Base-by-base conservation (phyloP, 164 flowering plant species). In the Stephania yunnanensis region DNA sequence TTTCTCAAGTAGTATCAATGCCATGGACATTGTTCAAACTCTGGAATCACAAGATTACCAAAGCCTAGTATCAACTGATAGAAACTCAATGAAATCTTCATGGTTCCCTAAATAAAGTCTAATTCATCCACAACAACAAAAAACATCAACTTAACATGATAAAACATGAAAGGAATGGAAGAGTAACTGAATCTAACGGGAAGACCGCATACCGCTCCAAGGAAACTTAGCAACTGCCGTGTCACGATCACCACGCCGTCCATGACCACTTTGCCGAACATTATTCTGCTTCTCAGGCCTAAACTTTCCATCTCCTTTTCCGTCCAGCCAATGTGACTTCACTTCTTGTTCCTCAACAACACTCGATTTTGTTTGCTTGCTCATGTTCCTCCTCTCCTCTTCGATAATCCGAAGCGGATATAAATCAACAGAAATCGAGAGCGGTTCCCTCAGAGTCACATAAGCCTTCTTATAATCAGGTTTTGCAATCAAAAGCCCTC, bases 381-480 rank as follows among this genome's bases (percentile, higher is more conserved):
- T 82, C 83, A 76, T 52, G 36, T 69, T 75, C 81, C 69, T 80
- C 85, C 73, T 89, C 44, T 89, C 90, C 74, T 92, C 93, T 75
- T 85, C 85, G 46, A 92, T 82, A 0, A 85, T 31, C 50, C 82
- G 80, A 13, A 91, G 81, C 0, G 97, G 94, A 75, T 72, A 92
- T 5, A 90, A 66, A 15, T 92, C 90, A 7, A 85, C 89, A 29
- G 88, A 84, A 1, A 92, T 73, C 3, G 92, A 90, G 11, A 92
- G 78, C 1, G 94, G 91, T 46, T 67, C 76, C 77, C 74, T 84
- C 5, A 91, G 83, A 6, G 92, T 90, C 17, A 91, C 87, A 76
- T 91, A 92, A 8, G 95, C 97, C 74, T 92, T 92, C 78, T 92
- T 92, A 82, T 91, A 92, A 68, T 91, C 92, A 0, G 95, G 94